phyloP scores from a whole-genome alignment of 2,329 filamentous ascomycete genomes.

The Epichloe hybrida region DNA sequence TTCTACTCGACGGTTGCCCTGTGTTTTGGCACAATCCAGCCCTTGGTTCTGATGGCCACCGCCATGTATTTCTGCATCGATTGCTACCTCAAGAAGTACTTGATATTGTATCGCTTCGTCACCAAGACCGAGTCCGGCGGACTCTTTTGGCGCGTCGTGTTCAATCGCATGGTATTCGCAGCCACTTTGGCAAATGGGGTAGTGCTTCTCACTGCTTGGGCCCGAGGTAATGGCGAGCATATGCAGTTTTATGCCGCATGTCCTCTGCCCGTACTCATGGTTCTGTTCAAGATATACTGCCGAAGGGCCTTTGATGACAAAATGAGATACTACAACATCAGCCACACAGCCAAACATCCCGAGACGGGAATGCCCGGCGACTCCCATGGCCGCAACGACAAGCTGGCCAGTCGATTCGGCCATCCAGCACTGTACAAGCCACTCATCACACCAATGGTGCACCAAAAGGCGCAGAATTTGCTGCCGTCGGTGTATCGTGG shows the following conservation, averaged over 20 bases:
- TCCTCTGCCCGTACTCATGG: constrained; percentile 65
- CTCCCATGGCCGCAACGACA: constrained; percentile 46
- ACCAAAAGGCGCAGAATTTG: constrained; percentile 76
- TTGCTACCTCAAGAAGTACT: constrained; percentile 85
- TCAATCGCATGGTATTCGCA: constrained; percentile 84
- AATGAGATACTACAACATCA: constrained; percentile 67
- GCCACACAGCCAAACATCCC: constrained; percentile 34
- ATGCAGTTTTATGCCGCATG: constrained; percentile 51
- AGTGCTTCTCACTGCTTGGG: constrained; percentile 62
- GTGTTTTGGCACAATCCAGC: constrained; percentile 74
- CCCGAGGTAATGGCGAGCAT: constrained; percentile 48
- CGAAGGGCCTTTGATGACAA: constrained; percentile 60
- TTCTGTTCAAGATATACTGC: constrained; percentile 86
- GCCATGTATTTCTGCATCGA: constrained; percentile 85
- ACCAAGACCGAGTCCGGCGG: constrained; percentile 96
- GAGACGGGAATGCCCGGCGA: constrained; percentile 33
- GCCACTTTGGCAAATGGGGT: constrained; percentile 66
- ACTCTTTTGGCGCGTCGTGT: constrained; percentile 79
- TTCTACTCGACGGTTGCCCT: constrained; percentile 87
- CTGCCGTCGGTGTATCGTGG: constrained; percentile 79
- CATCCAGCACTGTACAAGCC: constrained; percentile 84
- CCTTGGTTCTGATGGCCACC: constrained; percentile 71
- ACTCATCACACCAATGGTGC: constrained; percentile 89
- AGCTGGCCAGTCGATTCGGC: constrained; percentile 65
- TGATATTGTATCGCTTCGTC: constrained; percentile 85